These are phyloP conservation scores for Silene vulgaris DNA, from an alignment of 179 eudicot genomes.

Conservation along the genomic window DNA sequence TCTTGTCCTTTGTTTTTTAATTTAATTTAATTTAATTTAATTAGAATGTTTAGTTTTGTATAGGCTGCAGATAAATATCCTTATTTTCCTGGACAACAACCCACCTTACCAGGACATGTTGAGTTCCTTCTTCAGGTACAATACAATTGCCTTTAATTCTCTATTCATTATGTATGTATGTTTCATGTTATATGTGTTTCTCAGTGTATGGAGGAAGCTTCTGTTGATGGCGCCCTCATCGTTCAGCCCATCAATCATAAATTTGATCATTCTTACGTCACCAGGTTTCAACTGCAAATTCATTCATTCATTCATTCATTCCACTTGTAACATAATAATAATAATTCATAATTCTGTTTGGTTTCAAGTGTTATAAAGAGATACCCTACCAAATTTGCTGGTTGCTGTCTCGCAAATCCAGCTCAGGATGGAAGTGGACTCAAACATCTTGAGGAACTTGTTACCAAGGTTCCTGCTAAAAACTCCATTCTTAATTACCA, in stretches of 20 bases:
- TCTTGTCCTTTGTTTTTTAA: background rate
- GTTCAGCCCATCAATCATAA: slow-evolving; percentile 91
- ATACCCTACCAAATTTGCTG: slow-evolving; percentile 71
- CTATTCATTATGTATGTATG: too few relatives aligned
- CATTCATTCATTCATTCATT: too few relatives aligned
- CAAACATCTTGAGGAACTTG: slow-evolving; percentile 61
- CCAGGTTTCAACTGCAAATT: slow-evolving; percentile 38
- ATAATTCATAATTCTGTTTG: too few relatives aligned
- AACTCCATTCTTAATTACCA: background rate
- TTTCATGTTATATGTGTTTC: background rate
- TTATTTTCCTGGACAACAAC: slow-evolving; percentile 82
- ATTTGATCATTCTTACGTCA: slow-evolving; percentile 81
- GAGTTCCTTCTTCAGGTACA: slow-evolving; percentile 73
- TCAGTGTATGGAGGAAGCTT: slow-evolving; percentile 75
- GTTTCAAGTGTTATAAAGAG: slow-evolving; percentile 58
- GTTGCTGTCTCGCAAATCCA: slow-evolving; percentile 95
- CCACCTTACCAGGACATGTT: slow-evolving; percentile 58
- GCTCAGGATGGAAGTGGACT: slow-evolving; percentile 77
- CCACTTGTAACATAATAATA: too few relatives aligned
- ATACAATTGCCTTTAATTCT: background rate
- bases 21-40: background rate
- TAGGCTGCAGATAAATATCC: slow-evolving; percentile 61
- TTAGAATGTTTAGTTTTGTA: background rate
- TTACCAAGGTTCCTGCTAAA: slow-evolving; percentile 44
- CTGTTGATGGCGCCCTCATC: slow-evolving; percentile 82